Evolutionary conservation across 805 yeast species (phyloP).

Genomic region (Sungouiella blattae): DNA sequence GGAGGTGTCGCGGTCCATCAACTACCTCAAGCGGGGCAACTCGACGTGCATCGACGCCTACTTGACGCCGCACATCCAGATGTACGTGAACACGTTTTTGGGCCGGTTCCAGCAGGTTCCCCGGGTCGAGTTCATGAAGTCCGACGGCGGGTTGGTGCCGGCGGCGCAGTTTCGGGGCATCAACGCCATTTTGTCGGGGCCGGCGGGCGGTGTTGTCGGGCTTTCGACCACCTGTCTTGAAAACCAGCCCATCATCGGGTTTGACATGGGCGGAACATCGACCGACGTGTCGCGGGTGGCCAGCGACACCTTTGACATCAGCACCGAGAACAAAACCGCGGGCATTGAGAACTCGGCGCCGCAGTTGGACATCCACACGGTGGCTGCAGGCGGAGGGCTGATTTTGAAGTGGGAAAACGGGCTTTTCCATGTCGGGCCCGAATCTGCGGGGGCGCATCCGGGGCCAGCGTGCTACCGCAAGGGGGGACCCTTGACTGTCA

Average conservation of each 20-base stretch:
- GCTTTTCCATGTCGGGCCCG: constrained; percentile 77
- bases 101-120: constrained; percentile 43
- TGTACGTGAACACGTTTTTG: constrained; percentile 34
- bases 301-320: too few relatives aligned
- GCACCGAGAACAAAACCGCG: too few relatives aligned
- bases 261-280: too few relatives aligned
- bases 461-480: constrained; percentile 88
- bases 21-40: constrained; percentile 37
- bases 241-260: too few relatives aligned
- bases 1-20: constrained; percentile 41
- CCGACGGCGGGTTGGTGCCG: constrained; percentile 91
- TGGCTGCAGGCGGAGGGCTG: constrained; percentile 43
- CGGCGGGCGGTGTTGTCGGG: constrained; percentile 96
- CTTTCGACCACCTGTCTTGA: constrained; percentile 78
- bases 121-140: constrained; percentile 83
- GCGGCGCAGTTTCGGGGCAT: constrained; percentile 82
- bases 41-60: constrained; percentile 45
- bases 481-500: constrained; percentile 79
- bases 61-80: constrained; percentile 36
- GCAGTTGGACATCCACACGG: constrained; percentile 37
- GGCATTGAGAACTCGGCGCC: too few relatives aligned
- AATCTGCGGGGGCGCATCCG: constrained; percentile 83
- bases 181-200: constrained; percentile 86
- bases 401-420: constrained; percentile 24
- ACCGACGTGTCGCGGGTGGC: too few relatives aligned